A percentile compares a stretch with the other conserved stretches of the same genome.
Conservation (phyloP, 768 basidiomycete species). For the Mycena alexandri region DNA sequence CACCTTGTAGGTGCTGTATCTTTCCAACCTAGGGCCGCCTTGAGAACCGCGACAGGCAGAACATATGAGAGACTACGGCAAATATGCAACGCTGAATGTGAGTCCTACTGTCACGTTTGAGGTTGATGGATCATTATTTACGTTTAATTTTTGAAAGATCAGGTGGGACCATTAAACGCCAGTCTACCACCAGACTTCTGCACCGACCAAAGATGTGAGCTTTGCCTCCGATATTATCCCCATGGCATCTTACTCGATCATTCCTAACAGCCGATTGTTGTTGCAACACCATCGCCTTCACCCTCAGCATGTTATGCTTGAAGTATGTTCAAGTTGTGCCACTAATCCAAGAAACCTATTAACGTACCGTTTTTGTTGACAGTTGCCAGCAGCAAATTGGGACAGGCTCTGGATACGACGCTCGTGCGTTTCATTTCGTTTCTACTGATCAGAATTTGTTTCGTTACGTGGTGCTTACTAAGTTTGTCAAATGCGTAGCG, state of each 20-base stretch:
- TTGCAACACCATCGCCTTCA: conserved; percentile 44
- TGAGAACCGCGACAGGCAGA: conserved; percentile 27
- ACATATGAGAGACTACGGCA: conserved; percentile 45
- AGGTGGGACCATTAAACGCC: conserved; percentile 39
- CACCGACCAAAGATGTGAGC: conserved; percentile 41
- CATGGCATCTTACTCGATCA: background rate
- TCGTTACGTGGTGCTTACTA: background rate
- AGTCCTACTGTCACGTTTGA: conserved; percentile 9
- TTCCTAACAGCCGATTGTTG: conserved; percentile 39
- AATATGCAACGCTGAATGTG: conserved; percentile 42
- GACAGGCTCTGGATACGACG: conserved; percentile 5
- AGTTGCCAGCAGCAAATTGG: conserved; percentile 15
- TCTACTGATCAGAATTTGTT: background rate
- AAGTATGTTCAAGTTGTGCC: conserved; percentile 35
- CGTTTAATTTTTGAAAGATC: conserved; percentile 26
- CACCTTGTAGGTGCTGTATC: conserved; percentile 39
- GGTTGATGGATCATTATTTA: background rate
- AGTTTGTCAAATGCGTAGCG: background rate
- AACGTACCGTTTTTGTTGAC: background rate
- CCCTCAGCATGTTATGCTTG: conserved; percentile 44
- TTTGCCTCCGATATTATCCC: background rate
- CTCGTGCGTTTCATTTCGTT: background rate
- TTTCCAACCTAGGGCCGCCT: background rate
- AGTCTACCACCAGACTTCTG: conserved; percentile 43
- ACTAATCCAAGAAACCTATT: background rate